A percentile compares a stretch with the other conserved stretches of the same genome.
Conservation (phyloP, 495 filamentous ascomycete species). For the Penicillium macrosclerotiorum region DNA sequence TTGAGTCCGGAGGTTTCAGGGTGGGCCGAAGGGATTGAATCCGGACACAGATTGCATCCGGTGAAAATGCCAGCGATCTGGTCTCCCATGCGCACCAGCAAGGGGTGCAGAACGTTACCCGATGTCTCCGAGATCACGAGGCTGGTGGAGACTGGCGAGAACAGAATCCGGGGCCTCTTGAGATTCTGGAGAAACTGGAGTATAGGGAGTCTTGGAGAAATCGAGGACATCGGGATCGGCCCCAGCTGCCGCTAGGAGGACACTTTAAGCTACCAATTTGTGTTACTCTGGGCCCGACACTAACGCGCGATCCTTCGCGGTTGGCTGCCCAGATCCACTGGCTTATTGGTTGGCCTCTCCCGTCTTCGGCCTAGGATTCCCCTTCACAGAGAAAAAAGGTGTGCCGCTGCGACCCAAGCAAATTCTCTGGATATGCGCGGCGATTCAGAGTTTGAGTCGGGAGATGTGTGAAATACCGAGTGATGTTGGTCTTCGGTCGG, state of each 20-base stretch:
- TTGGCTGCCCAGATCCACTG: background rate
- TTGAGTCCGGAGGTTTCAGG: too few species aligned
- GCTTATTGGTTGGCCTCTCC: background rate
- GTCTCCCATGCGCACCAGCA: too few species aligned
- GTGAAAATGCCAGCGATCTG: background rate
- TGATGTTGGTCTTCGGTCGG: background rate
- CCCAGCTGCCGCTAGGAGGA: conserved; percentile 6
- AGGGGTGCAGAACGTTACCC: too few species aligned
- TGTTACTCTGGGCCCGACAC: background rate
- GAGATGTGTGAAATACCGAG: background rate
- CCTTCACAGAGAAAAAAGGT: background rate
- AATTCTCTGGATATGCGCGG: too few species aligned
- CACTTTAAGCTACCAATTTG: background rate
- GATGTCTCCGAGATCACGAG: too few species aligned
- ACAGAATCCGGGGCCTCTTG: background rate
- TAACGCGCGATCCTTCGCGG: background rate
- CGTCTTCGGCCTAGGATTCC: conserved; percentile 6
- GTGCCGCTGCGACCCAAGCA: too few species aligned
- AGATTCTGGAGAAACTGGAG: too few species aligned
- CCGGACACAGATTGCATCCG: conserved; percentile 3
- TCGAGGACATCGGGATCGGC: conserved; percentile 1
- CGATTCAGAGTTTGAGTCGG: too few species aligned
- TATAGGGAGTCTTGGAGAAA: background rate
- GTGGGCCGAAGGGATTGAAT: background rate
- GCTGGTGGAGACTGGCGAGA: background rate